Evolutionary conservation across 2,329 filamentous ascomycete genomes (phyloP).

Genomic region (Colletotrichum nymphaeae): DNA sequence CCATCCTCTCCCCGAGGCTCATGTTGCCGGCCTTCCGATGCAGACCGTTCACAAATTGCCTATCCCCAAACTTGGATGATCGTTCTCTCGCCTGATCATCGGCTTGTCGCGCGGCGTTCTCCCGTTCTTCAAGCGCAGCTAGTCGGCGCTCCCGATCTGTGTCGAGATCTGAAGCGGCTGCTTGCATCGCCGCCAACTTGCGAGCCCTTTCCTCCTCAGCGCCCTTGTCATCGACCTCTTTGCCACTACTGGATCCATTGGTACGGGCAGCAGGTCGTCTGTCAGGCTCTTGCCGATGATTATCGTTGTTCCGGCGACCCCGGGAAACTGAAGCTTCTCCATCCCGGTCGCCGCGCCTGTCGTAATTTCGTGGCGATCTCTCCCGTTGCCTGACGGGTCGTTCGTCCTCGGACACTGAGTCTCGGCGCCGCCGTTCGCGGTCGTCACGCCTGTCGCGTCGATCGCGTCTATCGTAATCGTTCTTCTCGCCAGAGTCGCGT

Average conservation of each 20-base stretch:
- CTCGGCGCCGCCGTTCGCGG: constrained; percentile 43
- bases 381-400: constrained; percentile 45
- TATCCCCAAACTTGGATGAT: constrained; percentile 71
- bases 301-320: constrained; percentile 38
- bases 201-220: constrained; percentile 70
- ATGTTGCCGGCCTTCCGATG: constrained; percentile 68
- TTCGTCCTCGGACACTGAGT: constrained; percentile 43
- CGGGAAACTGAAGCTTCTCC: constrained; percentile 33
- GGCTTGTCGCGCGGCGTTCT: constrained; percentile 71
- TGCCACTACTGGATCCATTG: constrained; percentile 34
- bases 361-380: constrained; percentile 12
- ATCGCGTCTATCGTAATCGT: constrained; percentile 14
- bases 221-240: constrained; percentile 41
- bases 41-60: constrained; percentile 72
- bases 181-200: constrained; percentile 80
- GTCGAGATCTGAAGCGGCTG: constrained; percentile 76
- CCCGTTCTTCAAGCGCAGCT: constrained; percentile 72
- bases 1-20: constrained; percentile 63
- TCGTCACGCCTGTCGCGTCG: constrained; percentile 41
- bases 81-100: constrained; percentile 72
- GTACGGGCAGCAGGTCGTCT: constrained; percentile 35
- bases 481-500: constrained; percentile 23
- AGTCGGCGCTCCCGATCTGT: constrained; percentile 76
- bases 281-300: constrained; percentile 36
- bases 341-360: constrained; percentile 40